Base-by-base conservation (phyloP, 805 yeast species). In the Saturnispora dispora region DNA sequence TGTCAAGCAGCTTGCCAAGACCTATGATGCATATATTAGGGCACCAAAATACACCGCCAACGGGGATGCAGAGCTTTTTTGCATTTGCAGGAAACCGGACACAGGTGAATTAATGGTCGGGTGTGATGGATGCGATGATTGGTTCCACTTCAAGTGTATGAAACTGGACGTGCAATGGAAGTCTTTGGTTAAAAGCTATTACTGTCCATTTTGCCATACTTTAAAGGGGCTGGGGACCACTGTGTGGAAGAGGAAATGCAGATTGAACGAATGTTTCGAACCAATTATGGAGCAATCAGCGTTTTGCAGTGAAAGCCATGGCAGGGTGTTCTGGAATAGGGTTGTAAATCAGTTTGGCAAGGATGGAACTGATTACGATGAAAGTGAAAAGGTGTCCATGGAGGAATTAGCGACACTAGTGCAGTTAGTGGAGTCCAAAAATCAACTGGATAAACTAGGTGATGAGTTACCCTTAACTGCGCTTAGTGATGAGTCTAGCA, bases 61-160 rank as follows among this genome's bases (percentile, higher is more conserved):
- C 57, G 72, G 82, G 22, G 85, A 82, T 56, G 54, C 28, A 4
- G 87, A 83, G 57, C 68, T 85, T 6, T 88, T 74, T 60, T 89
- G 97, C 63, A 67, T 82, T 0, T 89, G 97, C 63, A 74, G 93
- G 37, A 76, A 75, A 54, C 84, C 88, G 0, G 96, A 90, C 60
- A 73, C 76, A 53, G 93, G 90, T 1, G 82, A 79, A 52, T 69
- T 89, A 63, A 90, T 90, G 97, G 85, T 90, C n/a, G 88, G 85
- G 0, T 89, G 97, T 63, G 96, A 89, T 63, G 90, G 88, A 5
- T 90, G 97, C 67, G 96, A 88, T 60, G 96, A 88, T 53, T 90
- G 97, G 97, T 90, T 76, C 62, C 97, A 90, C 66, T 87, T 89
- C 65, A 70, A 69, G 45, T 90, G 97, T 63, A 78, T 89, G 75